A percentile compares a stretch with the other conserved stretches of the same genome.
phyloP scores from a whole-genome alignment of 306 rosid genomes.

The Delonix regia region DNA sequence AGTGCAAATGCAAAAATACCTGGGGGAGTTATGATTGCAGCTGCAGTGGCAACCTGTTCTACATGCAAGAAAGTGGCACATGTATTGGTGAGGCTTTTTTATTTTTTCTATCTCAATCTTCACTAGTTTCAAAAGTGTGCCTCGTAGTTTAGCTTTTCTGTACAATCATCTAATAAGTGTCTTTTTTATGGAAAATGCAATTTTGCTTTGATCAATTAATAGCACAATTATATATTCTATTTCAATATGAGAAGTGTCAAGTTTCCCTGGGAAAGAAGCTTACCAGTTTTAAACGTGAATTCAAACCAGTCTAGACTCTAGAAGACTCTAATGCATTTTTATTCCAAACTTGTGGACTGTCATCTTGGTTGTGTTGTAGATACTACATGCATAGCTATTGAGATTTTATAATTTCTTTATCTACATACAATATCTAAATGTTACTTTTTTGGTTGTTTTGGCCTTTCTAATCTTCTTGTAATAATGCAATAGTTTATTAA shows the following conservation, averaged over 20 bases:
- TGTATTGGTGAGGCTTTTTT: slow-evolving; percentile 67
- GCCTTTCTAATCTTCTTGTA: not conserved
- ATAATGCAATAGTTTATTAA: not conserved
- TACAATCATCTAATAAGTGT: not conserved
- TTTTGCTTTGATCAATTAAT: slow-evolving; percentile 6
- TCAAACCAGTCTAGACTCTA: not conserved
- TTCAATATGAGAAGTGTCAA: not conserved
- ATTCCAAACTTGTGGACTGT: not conserved
- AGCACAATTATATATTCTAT: not conserved
- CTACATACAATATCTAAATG: not conserved
- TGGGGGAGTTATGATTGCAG: slow-evolving; percentile 96
- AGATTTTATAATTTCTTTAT: not conserved
- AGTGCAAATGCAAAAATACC: slow-evolving; percentile 81
- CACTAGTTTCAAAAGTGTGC: not conserved
- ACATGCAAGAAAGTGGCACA: slow-evolving; percentile 73
- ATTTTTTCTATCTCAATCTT: slow-evolving; percentile 13
- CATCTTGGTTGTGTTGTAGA: slow-evolving; percentile 4
- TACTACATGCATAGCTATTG: slow-evolving; percentile 2
- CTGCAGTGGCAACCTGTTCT: slow-evolving; percentile 62
- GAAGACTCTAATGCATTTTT: not conserved
- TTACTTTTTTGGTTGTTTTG: not conserved
- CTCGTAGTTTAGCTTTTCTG: not conserved
- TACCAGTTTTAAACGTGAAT: not conserved
- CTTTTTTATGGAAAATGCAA: slow-evolving; percentile 13
- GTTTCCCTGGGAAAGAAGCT: not conserved